A percentile compares a stretch with the other conserved stretches of the same genome.
phyloP scores from a whole-genome alignment of 108 stramenopile genomes.

The Hondaea fermentalgiana region DNA sequence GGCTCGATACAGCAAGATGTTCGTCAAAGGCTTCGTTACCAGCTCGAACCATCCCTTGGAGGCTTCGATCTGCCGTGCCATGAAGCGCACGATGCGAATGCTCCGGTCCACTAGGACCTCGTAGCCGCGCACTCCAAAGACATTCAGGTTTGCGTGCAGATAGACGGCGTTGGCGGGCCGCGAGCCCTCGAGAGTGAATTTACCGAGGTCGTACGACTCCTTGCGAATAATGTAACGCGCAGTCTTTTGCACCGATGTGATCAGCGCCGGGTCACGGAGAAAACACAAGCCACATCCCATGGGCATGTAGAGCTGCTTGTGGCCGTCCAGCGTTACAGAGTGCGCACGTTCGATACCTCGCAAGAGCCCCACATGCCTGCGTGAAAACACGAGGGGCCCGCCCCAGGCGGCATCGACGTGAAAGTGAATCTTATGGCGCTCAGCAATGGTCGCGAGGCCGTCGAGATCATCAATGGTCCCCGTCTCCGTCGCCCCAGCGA shows the following conservation, averaged over 20 bases:
- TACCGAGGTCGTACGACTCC: constrained; percentile 7
- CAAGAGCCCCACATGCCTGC: not conserved
- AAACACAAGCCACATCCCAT: constrained; percentile 7
- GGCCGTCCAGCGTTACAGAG: not conserved
- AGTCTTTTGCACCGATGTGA: not conserved
- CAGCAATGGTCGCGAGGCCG: not conserved
- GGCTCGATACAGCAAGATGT: not conserved
- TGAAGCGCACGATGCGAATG: not conserved
- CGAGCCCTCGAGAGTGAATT: constrained; percentile 6
- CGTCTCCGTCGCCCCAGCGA: constrained; percentile 4
- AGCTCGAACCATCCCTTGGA: constrained; percentile 6
- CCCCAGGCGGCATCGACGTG: constrained; percentile 13
- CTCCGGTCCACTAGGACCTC: not conserved
- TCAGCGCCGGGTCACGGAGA: not conserved
- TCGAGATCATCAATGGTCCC: not conserved
- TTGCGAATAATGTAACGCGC: constrained; percentile 10
- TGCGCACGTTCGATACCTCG: not conserved
- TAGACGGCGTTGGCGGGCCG: constrained; percentile 13
- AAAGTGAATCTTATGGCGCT: not conserved
- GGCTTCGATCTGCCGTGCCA: not conserved
- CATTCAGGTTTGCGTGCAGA: not conserved
- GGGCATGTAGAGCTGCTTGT: constrained; percentile 19
- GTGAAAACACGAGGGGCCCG: not conserved
- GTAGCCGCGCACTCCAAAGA: not conserved
- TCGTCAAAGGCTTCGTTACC: not conserved